These are phyloP conservation scores for Vitis hybrid DNA, from an alignment of 177 flowering plant genomes.

Conservation along the genomic window DNA sequence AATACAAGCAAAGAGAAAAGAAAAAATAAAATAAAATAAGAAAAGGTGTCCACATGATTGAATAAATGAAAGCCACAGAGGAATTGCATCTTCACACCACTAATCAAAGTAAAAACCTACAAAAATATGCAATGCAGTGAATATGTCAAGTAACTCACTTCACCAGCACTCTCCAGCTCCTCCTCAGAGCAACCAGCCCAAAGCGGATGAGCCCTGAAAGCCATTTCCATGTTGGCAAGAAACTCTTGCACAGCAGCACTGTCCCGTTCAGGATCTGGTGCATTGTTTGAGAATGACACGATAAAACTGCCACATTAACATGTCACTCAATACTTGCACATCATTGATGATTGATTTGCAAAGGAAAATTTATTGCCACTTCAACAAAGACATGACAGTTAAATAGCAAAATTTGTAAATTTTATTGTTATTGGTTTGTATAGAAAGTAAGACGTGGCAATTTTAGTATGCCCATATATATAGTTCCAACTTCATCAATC, in stretches of 20 bases:
- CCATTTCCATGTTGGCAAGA: constrained; percentile 79
- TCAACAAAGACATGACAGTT: not conserved
- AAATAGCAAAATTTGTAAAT: not conserved
- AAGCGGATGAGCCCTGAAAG: constrained; percentile 84
- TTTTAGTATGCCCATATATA: not conserved
- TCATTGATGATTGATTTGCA: not conserved
- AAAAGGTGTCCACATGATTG: not conserved
- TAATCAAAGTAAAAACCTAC: not conserved
- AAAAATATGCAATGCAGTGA: not conserved
- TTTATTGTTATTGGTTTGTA: not conserved
- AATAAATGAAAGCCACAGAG: not conserved
- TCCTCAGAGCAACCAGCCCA: constrained; percentile 93
- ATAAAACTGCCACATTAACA: constrained; percentile 65
- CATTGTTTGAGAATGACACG: constrained; percentile 79
- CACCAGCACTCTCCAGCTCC: constrained; percentile 93
- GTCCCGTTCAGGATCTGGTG: constrained; percentile 84
- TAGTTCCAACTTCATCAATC: not conserved
- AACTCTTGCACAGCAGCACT: constrained; percentile 86
- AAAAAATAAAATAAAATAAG: no score
- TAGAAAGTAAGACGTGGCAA: not conserved
- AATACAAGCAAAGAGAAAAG: no score
- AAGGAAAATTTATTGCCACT: not conserved
- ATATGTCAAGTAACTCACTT: constrained; percentile 48
- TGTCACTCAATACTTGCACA: constrained; percentile 3
- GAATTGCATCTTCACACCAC: not conserved